phyloP scores from a whole-genome alignment of 202 grass and related monocot species.

The Schoenoplectus triqueter region DNA sequence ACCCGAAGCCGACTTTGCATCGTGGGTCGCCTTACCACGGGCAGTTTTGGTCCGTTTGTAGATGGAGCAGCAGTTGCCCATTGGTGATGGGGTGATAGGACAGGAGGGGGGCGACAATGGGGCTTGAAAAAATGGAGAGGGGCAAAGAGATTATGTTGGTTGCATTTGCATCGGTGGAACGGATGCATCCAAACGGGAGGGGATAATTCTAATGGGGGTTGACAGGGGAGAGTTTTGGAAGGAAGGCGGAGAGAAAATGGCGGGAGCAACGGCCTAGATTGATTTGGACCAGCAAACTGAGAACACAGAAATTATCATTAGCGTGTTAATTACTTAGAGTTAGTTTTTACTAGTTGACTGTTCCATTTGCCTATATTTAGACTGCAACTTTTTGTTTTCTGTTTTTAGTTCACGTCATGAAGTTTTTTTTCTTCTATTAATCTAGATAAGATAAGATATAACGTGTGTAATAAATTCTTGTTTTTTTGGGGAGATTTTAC shows the following conservation, averaged over 20 bases:
- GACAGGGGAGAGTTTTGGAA: slow-evolving; percentile 25
- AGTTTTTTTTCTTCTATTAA: not conserved
- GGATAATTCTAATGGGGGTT: slow-evolving; percentile 34
- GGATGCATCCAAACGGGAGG: slow-evolving; percentile 8
- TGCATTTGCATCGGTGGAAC: slow-evolving; percentile 38
- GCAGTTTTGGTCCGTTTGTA: slow-evolving; percentile 32
- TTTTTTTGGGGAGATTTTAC: not conserved
- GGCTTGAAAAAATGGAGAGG: slow-evolving; percentile 9
- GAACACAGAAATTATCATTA: not conserved
- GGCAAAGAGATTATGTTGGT: slow-evolving; percentile 24
- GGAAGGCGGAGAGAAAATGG: slow-evolving; percentile 50
- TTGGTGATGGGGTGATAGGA: slow-evolving; percentile 40
- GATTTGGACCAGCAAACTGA: slow-evolving; percentile 20
- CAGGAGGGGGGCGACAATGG: slow-evolving; percentile 53
- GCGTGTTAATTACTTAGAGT: slow-evolving; percentile 2
- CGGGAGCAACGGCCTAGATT: slow-evolving; percentile 39
- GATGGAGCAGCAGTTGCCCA: slow-evolving; percentile 74
- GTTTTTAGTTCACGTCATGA: slow-evolving; percentile 17
- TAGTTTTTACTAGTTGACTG: not conserved
- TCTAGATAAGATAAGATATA: not conserved
- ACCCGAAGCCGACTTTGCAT: not conserved
- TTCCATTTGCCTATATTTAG: slow-evolving; percentile 26
- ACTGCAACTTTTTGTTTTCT: not conserved
- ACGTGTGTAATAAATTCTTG: not conserved
- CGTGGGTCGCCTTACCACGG: slow-evolving; percentile 28